Percentiles rank a stretch among this genome's conserved stretches.
phyloP scores from a whole-genome alignment of 352 stramenopile genomes.

The Pythium vanterpoolii region DNA sequence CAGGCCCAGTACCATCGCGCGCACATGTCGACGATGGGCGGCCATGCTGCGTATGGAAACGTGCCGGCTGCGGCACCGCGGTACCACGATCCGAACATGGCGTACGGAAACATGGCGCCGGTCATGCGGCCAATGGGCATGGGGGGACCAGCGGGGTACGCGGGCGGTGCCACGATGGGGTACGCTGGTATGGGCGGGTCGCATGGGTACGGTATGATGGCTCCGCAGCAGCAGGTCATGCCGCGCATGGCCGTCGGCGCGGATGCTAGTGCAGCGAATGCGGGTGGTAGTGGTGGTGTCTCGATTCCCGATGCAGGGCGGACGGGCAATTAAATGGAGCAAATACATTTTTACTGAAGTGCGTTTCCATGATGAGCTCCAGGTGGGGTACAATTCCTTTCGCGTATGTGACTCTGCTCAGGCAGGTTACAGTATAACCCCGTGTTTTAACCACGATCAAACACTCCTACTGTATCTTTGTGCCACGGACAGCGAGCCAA shows the following conservation, averaged over 20 bases:
- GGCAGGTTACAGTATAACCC: not conserved
- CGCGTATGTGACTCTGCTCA: too few species aligned
- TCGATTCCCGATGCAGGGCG: slow-evolving; percentile 1
- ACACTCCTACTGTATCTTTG: not conserved
- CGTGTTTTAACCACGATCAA: not conserved
- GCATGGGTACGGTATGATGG: slow-evolving; percentile 42
- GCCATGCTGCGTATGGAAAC: slow-evolving; percentile 21
- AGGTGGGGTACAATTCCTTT: not conserved
- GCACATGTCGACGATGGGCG: slow-evolving; percentile 54
- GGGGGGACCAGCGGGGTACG: slow-evolving; percentile 27
- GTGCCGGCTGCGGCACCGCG: slow-evolving; percentile 1
- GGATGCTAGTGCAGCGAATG: slow-evolving; percentile 1
- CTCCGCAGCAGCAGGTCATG: slow-evolving; percentile 26
- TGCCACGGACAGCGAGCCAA: not conserved
- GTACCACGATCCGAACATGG: slow-evolving; percentile 23
- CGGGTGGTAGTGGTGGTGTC: not conserved
- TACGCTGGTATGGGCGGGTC: slow-evolving; percentile 36
- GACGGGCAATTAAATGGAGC: not conserved
- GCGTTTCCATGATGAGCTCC: not conserved
- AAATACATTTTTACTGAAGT: not conserved
- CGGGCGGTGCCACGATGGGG: slow-evolving; percentile 36
- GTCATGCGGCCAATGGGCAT: slow-evolving; percentile 23
- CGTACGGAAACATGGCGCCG: slow-evolving; percentile 16
- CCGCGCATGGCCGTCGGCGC: slow-evolving; percentile 19
- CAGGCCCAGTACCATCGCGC: slow-evolving; percentile 57